These are phyloP conservation scores for Yamadazyma akitaensis DNA, from an alignment of 805 yeast species.

Conservation along the genomic window DNA sequence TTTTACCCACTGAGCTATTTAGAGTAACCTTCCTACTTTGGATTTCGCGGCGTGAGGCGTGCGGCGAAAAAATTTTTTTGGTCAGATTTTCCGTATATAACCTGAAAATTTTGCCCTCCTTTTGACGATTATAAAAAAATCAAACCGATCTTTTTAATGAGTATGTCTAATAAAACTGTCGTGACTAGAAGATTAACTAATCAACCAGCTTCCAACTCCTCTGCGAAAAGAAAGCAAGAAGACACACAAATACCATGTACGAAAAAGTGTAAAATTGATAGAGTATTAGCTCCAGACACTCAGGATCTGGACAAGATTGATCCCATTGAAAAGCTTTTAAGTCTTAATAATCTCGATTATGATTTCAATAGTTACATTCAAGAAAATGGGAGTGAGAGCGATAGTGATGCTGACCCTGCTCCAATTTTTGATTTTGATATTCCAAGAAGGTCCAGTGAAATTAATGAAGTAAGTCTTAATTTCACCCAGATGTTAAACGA, in stretches of 20 bases:
- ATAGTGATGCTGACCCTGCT: slow-evolving; percentile 13
- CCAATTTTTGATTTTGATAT: slow-evolving; percentile 1
- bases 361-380: slow-evolving; percentile 6
- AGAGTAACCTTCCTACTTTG: slow-evolving; percentile 2
- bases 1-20: background rate
- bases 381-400: slow-evolving; percentile 4
- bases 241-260: background rate
- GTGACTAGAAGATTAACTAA: slow-evolving; percentile 4
- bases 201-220: background rate
- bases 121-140: background rate
- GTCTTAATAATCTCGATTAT: slow-evolving; percentile 18
- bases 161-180: slow-evolving; percentile 4
- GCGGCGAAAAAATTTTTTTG: slow-evolving; percentile 14
- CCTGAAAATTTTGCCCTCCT: slow-evolving; percentile 9
- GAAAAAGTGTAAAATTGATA: slow-evolving; percentile 9
- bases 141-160: slow-evolving; percentile 2
- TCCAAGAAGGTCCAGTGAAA: slow-evolving; percentile 3
- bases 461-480: slow-evolving; percentile 21
- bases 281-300: background rate
- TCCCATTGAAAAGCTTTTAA: slow-evolving; percentile 41
- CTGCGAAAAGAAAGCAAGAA: slow-evolving; percentile 3
- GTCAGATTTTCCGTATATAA: slow-evolving; percentile 7
- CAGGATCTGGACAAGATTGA: slow-evolving; percentile 30
- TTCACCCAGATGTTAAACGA: slow-evolving; percentile 39
- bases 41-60: slow-evolving; percentile 13